Base-by-base conservation (phyloP, 345 rosid species). In the Aquilaria sinensis region DNA sequence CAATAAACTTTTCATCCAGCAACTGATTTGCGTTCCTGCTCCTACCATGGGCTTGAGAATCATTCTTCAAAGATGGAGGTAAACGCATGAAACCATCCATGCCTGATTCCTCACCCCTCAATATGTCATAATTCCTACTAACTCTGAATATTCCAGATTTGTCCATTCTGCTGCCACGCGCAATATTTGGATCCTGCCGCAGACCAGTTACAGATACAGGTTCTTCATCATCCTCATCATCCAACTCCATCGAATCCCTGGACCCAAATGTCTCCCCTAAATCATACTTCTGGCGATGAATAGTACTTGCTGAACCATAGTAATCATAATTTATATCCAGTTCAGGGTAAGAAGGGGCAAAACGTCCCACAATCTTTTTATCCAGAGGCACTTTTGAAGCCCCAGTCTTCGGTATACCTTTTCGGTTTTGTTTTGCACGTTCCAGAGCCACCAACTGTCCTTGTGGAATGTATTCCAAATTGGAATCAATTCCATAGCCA, bases 181-280 rank as follows among this genome's bases (percentile, higher is more conserved):
- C 54, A 61, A 43, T 66, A 75, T 76, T 82, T 57, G 61, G 77
- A 55, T 78, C 78, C 71, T 71, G 83, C 31, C 75, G 81, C 51
- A 75, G 53, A 70, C 87, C 87, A 66, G 66, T 76, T 66, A 85
- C 88, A 80, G 81, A 86, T 53, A 86, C 70, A 59, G 89, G 82
- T 56, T 83, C 86, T 55, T 85, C 85, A 70, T 53, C 69, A 59
- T 71, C 43, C 43, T 37, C 87, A 60, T 85, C 75, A 61, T 80
- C 83, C 45, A 68, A 70, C 71, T 69, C 71, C 64, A 78, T 72
- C 60, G 57, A 80, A 71, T 85, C 85, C 68, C 80, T 87, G 61
- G 68, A 74, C 72, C 83, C 72, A 49, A 57, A 74, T 41, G 60
- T 68, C 41, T 71, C 62, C 67, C 80, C 83, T n/a, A 87, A 58